phyloP scores from a whole-genome alignment of 441 rosid species.

The Bruguiera hainesii region DNA sequence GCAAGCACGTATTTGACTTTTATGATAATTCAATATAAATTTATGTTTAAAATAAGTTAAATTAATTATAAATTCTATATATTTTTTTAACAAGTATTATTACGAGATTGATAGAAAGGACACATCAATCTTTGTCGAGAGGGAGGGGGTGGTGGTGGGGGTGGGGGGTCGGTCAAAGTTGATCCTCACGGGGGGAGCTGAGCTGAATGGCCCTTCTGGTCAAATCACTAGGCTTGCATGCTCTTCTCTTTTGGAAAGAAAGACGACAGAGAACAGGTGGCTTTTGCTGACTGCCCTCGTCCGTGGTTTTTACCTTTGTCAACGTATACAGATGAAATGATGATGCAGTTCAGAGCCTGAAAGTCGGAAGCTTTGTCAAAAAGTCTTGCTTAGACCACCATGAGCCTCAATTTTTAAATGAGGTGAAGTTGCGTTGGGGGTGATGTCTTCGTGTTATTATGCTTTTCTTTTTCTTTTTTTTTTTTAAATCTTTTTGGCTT shows the following conservation, averaged over 20 bases:
- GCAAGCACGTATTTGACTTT: too few relatives aligned
- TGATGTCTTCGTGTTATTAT: not conserved
- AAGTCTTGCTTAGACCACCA: not conserved
- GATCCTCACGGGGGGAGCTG: not conserved
- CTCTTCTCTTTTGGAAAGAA: not conserved
- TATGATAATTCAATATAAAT: too few relatives aligned
- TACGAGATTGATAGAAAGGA: too few relatives aligned
- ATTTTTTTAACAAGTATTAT: too few relatives aligned
- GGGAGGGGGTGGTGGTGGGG: too few relatives aligned
- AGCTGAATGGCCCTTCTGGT: not conserved
- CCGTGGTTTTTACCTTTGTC: not conserved
- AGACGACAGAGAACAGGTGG: not conserved
- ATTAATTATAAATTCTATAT: too few relatives aligned
- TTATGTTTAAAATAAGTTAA: too few relatives aligned
- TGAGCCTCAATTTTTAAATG: not conserved
- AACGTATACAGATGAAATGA: not conserved
- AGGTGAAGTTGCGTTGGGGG: not conserved
- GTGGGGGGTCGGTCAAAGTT: not conserved
- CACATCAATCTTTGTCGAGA: too few relatives aligned
- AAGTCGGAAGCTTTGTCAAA: not conserved
- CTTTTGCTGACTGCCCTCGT: not conserved
- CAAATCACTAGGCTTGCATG: not conserved
- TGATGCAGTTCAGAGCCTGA: not conserved
- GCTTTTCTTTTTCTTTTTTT: not conserved
- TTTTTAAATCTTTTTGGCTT: too few relatives aligned